phyloP scores from a whole-genome alignment of 148 eudicot species.

The Rhododendron molle region DNA sequence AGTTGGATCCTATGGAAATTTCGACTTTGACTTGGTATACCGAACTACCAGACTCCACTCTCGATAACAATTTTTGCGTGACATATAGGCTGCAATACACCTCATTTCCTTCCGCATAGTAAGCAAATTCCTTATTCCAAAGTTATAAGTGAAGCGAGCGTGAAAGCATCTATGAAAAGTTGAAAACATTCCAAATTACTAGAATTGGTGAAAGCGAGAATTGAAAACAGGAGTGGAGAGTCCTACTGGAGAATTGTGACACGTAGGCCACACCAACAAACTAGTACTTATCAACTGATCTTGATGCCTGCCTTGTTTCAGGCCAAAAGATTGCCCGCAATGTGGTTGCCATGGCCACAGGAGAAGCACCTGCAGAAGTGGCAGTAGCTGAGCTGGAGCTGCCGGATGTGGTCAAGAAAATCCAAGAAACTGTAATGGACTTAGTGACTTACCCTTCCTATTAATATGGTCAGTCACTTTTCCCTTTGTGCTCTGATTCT shows the following conservation, averaged over 20 bases:
- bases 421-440: conserved; percentile 62
- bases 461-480: background rate
- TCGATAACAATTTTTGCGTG: background rate
- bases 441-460: background rate
- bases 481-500: background rate
- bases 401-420: conserved; percentile 55
- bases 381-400: conserved; percentile 45
- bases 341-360: conserved; percentile 74
- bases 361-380: conserved; percentile 59
- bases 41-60: background rate
- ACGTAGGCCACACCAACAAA: background rate
- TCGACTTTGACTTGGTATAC: background rate
- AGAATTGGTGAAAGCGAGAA: background rate
- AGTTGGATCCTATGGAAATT: background rate
- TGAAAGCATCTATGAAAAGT: background rate
- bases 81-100: background rate
- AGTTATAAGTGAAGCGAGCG: background rate
- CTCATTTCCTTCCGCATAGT: background rate
- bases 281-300: background rate
- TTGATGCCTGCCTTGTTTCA: conserved; percentile 13
- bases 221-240: background rate
- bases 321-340: conserved; percentile 73
- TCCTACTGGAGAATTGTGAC: background rate
- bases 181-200: background rate
- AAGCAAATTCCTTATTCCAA: background rate